Percentiles rank a stretch among this genome's conserved stretches.
Evolutionary conservation across 305 asterid genomes (phyloP).

Genomic region (Solanum hybrid): DNA sequence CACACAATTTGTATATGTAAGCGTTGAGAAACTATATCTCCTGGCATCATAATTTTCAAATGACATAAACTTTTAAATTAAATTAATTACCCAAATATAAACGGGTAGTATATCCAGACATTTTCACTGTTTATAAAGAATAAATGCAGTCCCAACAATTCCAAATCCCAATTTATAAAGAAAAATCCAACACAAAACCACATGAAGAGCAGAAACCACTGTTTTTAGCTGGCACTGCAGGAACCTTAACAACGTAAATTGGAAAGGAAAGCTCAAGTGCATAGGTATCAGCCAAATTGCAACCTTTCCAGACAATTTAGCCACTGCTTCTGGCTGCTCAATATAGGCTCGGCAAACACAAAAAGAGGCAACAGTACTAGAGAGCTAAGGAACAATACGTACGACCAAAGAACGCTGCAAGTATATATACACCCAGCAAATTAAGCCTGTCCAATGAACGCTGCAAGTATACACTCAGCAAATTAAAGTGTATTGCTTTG

Average conservation of each 20-base stretch:
- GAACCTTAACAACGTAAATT: slow-evolving; percentile 48
- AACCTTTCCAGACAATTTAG: slow-evolving; percentile 44
- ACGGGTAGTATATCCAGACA: no score
- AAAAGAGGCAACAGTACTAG: slow-evolving; percentile 40
- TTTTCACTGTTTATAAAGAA: slow-evolving; percentile 3
- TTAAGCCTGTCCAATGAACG: no score
- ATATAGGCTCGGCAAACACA: slow-evolving; percentile 32
- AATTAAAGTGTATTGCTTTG: slow-evolving; percentile 39
- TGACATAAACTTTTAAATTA: no score
- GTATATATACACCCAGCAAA: no score
- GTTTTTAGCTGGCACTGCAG: slow-evolving; percentile 59
- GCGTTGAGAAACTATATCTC: no score
- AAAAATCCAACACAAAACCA: slow-evolving; percentile 39
- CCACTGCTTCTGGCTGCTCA: slow-evolving; percentile 36
- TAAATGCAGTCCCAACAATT: slow-evolving; percentile 37
- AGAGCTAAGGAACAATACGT: slow-evolving; percentile 36
- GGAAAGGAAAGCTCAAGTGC: slow-evolving; percentile 56
- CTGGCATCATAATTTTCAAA: no score
- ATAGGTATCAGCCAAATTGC: slow-evolving; percentile 52
- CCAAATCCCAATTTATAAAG: slow-evolving; percentile 37
- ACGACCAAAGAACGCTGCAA: slow-evolving; percentile 52
- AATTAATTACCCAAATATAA: no score
- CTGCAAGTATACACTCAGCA: slow-evolving; percentile 48
- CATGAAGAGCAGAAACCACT: slow-evolving; percentile 27
- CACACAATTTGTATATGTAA: no score